A percentile compares a stretch with the other conserved stretches of the same genome.
These are phyloP conservation scores for Saccharomyces paradoxus DNA, from an alignment of 805 yeast species.

Conservation along the genomic window DNA sequence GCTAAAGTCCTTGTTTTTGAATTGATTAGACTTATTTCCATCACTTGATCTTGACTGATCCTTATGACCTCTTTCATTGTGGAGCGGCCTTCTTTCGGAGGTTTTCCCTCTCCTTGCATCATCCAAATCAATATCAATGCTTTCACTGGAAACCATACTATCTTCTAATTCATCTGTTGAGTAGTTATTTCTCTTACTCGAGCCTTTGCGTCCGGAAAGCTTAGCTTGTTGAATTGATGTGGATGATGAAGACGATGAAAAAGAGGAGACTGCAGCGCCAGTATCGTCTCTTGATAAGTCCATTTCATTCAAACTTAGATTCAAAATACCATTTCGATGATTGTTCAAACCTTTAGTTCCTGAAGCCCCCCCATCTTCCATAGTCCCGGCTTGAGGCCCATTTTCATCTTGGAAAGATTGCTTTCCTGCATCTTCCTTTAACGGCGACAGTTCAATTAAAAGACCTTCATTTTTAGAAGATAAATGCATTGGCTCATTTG, in stretches of 20 bases:
- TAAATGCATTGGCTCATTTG: constrained; percentile 6
- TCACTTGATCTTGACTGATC: neutral
- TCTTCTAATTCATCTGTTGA: constrained; percentile 4
- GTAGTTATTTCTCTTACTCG: constrained; percentile 2
- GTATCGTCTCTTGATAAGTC: constrained; percentile 10
- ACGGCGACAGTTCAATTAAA: neutral
- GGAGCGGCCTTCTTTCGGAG: constrained; percentile 1
- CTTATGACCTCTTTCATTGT: neutral
- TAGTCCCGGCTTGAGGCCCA: neutral
- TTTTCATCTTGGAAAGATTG: neutral
- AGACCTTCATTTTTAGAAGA: constrained; percentile 2
- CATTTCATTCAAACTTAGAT: constrained; percentile 17
- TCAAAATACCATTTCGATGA: constrained; percentile 6
- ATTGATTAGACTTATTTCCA: neutral
- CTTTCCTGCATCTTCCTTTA: neutral
- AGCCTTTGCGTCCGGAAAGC: neutral
- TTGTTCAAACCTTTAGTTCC: neutral
- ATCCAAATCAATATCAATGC: constrained; percentile 13
- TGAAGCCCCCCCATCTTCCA: neutral
- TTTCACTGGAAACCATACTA: constrained; percentile 16
- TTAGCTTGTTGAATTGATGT: neutral
- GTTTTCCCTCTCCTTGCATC: constrained; percentile 9
- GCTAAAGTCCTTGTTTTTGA: neutral
- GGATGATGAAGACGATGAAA: neutral
- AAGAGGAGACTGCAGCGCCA: neutral